Conservation (phyloP, 345 rosid genomes). For the Ailanthus altissimus region DNA sequence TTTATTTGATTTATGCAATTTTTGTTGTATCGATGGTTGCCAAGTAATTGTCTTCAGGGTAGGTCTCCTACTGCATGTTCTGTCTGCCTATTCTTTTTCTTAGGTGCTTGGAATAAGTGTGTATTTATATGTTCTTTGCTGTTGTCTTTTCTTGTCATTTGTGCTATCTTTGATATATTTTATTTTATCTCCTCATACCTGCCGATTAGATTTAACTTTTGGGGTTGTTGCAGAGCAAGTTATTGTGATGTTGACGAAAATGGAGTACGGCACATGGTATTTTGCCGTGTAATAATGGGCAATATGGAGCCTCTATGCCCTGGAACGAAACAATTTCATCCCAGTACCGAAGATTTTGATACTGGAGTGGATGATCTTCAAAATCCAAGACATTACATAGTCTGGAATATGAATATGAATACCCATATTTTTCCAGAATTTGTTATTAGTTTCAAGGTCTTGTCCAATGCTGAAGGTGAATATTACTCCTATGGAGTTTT, state of each 20-base stretch:
- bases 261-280: conserved; percentile 61
- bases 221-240: conserved; percentile 61
- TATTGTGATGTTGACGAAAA: conserved; percentile 89
- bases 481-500: conserved; percentile 25
- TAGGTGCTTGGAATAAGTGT: background rate
- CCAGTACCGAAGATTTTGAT: conserved; percentile 69
- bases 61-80: background rate
- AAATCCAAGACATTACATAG: conserved; percentile 57
- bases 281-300: conserved; percentile 91
- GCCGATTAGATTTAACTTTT: conserved; percentile 20
- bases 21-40: background rate
- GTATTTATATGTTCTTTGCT: background rate
- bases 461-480: conserved; percentile 69
- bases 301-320: conserved; percentile 67
- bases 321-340: conserved; percentile 57
- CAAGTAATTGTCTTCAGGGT: background rate
- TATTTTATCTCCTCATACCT: conserved; percentile 3
- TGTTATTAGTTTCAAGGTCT: conserved; percentile 86
- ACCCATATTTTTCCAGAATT: conserved; percentile 85
- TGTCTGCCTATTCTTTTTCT: background rate
- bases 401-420: conserved; percentile 87
- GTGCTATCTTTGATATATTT: conserved; percentile 7
- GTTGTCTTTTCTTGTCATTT: background rate
- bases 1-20: background rate
- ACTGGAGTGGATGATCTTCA: conserved; percentile 80